Evolutionary conservation across 345 rosid genomes (phyloP).

Genomic region (Syzygium grande): DNA sequence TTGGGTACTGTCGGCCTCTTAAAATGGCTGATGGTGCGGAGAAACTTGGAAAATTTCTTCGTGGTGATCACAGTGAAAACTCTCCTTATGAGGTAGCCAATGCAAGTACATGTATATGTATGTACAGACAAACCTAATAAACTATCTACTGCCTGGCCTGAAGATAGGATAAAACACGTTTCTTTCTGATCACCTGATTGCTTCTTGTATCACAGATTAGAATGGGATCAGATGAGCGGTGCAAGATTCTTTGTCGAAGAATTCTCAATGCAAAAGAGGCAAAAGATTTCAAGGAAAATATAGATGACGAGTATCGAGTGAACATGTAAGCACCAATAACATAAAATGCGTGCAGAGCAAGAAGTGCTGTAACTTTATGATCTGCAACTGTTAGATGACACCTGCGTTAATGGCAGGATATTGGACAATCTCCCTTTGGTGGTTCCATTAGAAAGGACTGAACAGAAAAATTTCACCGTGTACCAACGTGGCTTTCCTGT

Average conservation of each 20-base stretch:
- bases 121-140: neutral
- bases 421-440: conserved; percentile 75
- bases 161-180: neutral
- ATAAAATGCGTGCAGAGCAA: neutral
- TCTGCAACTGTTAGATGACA: neutral
- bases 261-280: conserved; percentile 42
- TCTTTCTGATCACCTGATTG: neutral
- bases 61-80: conserved; percentile 81
- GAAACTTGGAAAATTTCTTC: conserved; percentile 90
- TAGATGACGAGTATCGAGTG: conserved; percentile 72
- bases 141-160: neutral
- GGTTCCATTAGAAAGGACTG: conserved; percentile 41
- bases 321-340: conserved; percentile 39
- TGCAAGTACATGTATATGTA: neutral
- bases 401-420: conserved; percentile 28
- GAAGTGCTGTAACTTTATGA: neutral
- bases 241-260: conserved; percentile 41
- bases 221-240: conserved; percentile 65
- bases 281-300: conserved; percentile 69
- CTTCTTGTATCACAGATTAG: conserved; percentile 39
- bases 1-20: conserved; percentile 54
- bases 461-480: conserved; percentile 29
- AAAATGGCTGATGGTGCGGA: conserved; percentile 63
- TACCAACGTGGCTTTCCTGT: conserved; percentile 55
- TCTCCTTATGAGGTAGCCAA: conserved; percentile 60